These are phyloP conservation scores for Brachypodium distachyon DNA, from an alignment of 202 grass and related monocot genomes.

Conservation along the genomic window DNA sequence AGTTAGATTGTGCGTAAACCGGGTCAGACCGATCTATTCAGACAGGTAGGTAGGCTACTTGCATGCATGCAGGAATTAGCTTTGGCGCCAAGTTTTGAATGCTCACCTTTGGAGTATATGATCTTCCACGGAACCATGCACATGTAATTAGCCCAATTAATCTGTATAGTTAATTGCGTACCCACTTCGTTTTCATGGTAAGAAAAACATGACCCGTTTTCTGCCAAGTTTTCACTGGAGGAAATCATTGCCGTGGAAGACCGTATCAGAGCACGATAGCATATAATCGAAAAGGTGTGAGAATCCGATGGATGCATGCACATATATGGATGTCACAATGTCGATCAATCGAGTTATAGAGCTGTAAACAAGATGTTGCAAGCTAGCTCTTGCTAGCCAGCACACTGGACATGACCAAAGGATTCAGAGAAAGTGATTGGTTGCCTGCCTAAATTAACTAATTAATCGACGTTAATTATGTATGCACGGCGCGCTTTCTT, in stretches of 20 bases:
- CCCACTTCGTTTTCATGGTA: not conserved
- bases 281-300: not conserved
- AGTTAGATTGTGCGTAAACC: not conserved
- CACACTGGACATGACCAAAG: not conserved
- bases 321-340: no score
- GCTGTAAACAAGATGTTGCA: not conserved
- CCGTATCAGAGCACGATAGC: not conserved
- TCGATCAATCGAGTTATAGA: no score
- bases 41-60: not conserved
- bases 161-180: no score
- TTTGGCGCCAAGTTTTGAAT: constrained; percentile 30
- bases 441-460: not conserved
- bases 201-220: not conserved
- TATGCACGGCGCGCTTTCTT: no score
- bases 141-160: no score
- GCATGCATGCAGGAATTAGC: no score
- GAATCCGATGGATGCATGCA: constrained; percentile 17
- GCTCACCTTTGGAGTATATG: not conserved
- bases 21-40: not conserved
- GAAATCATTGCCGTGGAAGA: not conserved
- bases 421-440: constrained; percentile 23
- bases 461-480: constrained; percentile 4
- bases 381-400: not conserved
- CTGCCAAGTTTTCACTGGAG: not conserved
- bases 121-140: not conserved